Conservation (phyloP, 2,329 filamentous ascomycete species). For the Fusarium anguioides region DNA sequence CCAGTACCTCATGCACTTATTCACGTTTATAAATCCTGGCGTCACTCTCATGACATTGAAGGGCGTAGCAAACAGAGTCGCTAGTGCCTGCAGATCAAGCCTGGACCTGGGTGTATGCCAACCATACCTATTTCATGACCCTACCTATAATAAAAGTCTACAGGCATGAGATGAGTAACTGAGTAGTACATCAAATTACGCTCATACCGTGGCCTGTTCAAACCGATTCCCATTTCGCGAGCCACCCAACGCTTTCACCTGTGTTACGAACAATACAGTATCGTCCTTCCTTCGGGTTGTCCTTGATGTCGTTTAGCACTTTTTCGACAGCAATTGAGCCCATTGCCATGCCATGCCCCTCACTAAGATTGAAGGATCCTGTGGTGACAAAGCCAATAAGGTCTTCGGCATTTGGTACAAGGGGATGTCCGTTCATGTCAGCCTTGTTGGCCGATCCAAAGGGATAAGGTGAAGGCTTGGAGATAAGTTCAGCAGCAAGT, state of each 20-base stretch:
- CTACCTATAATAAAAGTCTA: not conserved
- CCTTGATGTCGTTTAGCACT: constrained; percentile 56
- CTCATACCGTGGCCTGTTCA: constrained; percentile 44
- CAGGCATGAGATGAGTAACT: not conserved
- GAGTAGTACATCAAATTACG: not conserved
- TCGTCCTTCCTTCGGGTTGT: constrained; percentile 56
- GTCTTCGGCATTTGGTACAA: constrained; percentile 78
- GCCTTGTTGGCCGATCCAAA: constrained; percentile 52
- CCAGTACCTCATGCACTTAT: not conserved
- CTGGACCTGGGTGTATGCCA: not conserved
- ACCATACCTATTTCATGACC: not conserved
- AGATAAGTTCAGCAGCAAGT: constrained; percentile 61
- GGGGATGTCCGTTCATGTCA: constrained; percentile 65
- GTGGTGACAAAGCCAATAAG: constrained; percentile 91
- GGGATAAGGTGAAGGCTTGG: constrained; percentile 47
- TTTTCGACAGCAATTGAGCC: constrained; percentile 74
- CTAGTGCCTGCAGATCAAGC: constrained; percentile 7
- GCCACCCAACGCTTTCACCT: constrained; percentile 80
- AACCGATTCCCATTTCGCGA: constrained; percentile 81
- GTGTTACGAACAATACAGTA: constrained; percentile 85
- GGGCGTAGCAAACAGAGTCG: constrained; percentile 3
- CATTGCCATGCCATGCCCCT: constrained; percentile 80
- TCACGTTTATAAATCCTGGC: constrained; percentile 2
- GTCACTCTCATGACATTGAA: constrained; percentile 19
- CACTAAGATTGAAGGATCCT: constrained; percentile 82